Percentiles rank a stretch among this genome's conserved stretches.
phyloP scores from a whole-genome alignment of 495 filamentous ascomycete genomes.

The Podospora didyma region DNA sequence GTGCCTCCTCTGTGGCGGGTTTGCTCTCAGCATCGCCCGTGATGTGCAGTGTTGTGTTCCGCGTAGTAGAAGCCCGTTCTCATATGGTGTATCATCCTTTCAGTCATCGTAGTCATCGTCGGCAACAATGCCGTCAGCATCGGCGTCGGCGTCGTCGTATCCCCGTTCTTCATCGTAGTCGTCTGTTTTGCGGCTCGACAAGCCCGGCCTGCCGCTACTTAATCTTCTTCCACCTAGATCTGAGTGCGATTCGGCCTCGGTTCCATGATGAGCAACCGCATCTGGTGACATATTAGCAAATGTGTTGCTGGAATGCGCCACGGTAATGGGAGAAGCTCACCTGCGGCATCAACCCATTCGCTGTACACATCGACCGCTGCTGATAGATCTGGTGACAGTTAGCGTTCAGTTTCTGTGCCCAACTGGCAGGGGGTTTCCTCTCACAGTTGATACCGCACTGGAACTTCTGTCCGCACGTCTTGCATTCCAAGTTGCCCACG shows the following conservation, averaged over 20 bases:
- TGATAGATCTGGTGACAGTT: constrained; percentile 62
- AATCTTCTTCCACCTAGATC: neutral
- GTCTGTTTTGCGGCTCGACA: constrained; percentile 21
- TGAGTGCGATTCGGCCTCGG: constrained; percentile 7
- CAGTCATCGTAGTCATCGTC: constrained; percentile 44
- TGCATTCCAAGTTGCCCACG: constrained; percentile 79
- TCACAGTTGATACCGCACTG: constrained; percentile 89
- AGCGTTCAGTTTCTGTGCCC: neutral
- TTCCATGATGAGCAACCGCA: constrained; percentile 41
- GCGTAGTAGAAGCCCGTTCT: too few relatives aligned
- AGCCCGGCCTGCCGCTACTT: constrained; percentile 7
- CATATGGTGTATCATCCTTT: neutral
- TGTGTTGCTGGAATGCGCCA: constrained; percentile 22
- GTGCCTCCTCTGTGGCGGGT: neutral
- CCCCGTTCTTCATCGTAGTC: constrained; percentile 46
- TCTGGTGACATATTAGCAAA: constrained; percentile 28
- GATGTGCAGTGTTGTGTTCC: neutral
- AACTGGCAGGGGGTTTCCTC: constrained; percentile 23
- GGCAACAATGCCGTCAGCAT: constrained; percentile 33
- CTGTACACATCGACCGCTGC: constrained; percentile 92
- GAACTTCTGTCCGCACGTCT: constrained; percentile 88
- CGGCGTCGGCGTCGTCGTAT: constrained; percentile 39
- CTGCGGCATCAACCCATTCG: constrained; percentile 97
- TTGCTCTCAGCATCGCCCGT: neutral
- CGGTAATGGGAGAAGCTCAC: constrained; percentile 47